Evolutionary conservation across 345 rosid species (phyloP).

Genomic region (Gossypium mustelinum): DNA sequence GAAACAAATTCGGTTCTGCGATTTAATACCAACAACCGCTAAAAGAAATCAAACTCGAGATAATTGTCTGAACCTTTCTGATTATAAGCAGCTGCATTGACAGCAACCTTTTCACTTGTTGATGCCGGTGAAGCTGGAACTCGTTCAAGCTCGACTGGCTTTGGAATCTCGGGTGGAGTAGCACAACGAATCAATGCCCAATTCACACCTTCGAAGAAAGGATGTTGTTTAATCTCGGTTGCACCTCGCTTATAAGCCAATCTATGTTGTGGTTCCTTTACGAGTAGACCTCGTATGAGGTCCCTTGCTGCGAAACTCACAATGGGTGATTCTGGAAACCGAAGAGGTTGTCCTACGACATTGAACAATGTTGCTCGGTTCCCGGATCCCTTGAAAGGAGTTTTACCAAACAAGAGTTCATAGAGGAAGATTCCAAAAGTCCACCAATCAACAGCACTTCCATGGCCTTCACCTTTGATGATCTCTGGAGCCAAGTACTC

Average conservation of each 20-base stretch:
- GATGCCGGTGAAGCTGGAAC: constrained; percentile 38
- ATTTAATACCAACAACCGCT: constrained; percentile 26
- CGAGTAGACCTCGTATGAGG: constrained; percentile 69
- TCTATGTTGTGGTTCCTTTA: constrained; percentile 84
- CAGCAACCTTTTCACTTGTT: constrained; percentile 45
- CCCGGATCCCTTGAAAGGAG: constrained; percentile 91
- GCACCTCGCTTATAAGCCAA: constrained; percentile 85
- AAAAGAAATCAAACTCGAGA: constrained; percentile 92
- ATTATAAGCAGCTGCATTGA: constrained; percentile 27
- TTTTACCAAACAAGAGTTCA: constrained; percentile 82
- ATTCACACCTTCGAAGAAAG: constrained; percentile 87
- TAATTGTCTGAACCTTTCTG: constrained; percentile 73
- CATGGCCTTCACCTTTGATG: constrained; percentile 93
- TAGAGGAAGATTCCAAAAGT: constrained; percentile 82
- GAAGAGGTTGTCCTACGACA: constrained; percentile 87
- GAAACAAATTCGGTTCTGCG: constrained; percentile 29
- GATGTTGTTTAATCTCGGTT: constrained; percentile 90
- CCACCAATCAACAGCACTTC: constrained; percentile 99
- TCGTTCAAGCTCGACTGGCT: constrained; percentile 61
- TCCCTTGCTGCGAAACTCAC: constrained; percentile 87
- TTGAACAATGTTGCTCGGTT: constrained; percentile 81
- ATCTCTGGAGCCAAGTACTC: constrained; percentile 91
- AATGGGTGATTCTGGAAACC: constrained; percentile 72
- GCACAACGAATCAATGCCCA: constrained; percentile 91
- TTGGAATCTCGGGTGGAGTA: constrained; percentile 85